A percentile compares a stretch with the other conserved stretches of the same genome.
These are phyloP conservation scores for Acanthamoeba polyphaga DNA, from an alignment of 208 protist genomes.

Conservation along the genomic window DNA sequence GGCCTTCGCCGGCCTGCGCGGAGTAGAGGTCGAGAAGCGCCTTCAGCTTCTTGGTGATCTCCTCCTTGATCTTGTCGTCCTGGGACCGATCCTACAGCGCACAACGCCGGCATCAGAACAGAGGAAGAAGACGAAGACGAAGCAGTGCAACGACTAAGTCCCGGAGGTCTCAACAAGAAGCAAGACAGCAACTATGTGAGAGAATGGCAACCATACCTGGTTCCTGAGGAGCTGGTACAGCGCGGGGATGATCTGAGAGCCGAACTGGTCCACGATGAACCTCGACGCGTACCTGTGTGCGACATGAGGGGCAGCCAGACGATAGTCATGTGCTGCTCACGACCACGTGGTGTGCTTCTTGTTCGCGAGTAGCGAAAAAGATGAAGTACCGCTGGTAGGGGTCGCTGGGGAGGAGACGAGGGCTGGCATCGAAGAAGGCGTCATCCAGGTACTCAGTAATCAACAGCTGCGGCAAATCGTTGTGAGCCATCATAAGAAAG, in stretches of 20 bases:
- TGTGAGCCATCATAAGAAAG: neutral
- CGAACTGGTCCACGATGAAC: constrained; percentile 67
- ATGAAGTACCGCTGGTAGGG: constrained; percentile 11
- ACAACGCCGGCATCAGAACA: neutral
- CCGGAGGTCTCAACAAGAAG: neutral
- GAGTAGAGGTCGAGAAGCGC: constrained; percentile 16
- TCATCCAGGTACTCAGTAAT: constrained; percentile 61
- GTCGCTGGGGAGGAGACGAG: constrained; percentile 10
- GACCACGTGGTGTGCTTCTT: neutral
- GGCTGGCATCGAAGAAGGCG: neutral
- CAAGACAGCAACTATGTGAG: neutral
- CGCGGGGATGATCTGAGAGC: constrained; percentile 8
- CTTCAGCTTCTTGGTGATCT: constrained; percentile 59
- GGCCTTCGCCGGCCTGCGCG: neutral
- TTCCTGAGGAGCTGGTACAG: constrained; percentile 62
- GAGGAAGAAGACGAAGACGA: neutral
- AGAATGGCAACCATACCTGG: neutral
- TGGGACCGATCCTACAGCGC: neutral
- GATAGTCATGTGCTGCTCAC: neutral
- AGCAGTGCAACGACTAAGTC: neutral
- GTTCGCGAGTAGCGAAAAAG: no score
- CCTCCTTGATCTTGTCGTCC: constrained; percentile 65
- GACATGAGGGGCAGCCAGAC: neutral
- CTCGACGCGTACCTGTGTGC: neutral
- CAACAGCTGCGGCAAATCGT: neutral